A percentile compares a stretch with the other conserved stretches of the same genome.
These are phyloP conservation scores for Aegilops umbellulata DNA, from an alignment of 176 grass and related monocot genomes.

Conservation along the genomic window DNA sequence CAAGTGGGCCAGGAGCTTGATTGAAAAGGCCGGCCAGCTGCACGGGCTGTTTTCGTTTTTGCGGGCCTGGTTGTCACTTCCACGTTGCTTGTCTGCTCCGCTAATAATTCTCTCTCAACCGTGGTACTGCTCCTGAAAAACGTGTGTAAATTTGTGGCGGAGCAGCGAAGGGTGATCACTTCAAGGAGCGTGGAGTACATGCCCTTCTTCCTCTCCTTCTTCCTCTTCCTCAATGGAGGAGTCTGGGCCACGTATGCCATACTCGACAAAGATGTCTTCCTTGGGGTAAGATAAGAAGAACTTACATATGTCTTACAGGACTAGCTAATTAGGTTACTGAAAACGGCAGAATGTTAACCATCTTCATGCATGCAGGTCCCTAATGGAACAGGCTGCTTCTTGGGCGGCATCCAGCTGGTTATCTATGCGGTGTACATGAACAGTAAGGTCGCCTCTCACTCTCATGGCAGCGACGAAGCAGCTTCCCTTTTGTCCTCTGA, in stretches of 20 bases:
- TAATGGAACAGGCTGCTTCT: constrained; percentile 69
- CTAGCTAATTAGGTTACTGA: not conserved
- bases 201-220: constrained; percentile 80
- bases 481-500: constrained; percentile 10
- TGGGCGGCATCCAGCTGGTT: constrained; percentile 62
- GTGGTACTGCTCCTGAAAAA: not conserved
- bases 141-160: not conserved
- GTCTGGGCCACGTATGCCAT: constrained; percentile 56
- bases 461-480: not conserved
- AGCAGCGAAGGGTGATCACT: constrained; percentile 60
- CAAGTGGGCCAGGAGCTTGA: not conserved
- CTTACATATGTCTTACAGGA: not conserved
- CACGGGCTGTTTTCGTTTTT: not conserved
- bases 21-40: too few relatives aligned
- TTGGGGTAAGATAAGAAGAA: constrained; percentile 39
- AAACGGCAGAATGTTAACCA: not conserved
- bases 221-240: constrained; percentile 75
- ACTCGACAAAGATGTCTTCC: constrained; percentile 53
- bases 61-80: not conserved
- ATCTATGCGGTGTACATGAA: constrained; percentile 60
- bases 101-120: not conserved
- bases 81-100: not conserved
- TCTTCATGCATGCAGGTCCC: constrained; percentile 39
- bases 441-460: not conserved
- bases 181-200: constrained; percentile 73